Percentiles rank a stretch among this genome's conserved stretches.
These are phyloP conservation scores for Entelexis paramagnoliae DNA, from an alignment of 1,139 yeast genomes.

Conservation along the genomic window DNA sequence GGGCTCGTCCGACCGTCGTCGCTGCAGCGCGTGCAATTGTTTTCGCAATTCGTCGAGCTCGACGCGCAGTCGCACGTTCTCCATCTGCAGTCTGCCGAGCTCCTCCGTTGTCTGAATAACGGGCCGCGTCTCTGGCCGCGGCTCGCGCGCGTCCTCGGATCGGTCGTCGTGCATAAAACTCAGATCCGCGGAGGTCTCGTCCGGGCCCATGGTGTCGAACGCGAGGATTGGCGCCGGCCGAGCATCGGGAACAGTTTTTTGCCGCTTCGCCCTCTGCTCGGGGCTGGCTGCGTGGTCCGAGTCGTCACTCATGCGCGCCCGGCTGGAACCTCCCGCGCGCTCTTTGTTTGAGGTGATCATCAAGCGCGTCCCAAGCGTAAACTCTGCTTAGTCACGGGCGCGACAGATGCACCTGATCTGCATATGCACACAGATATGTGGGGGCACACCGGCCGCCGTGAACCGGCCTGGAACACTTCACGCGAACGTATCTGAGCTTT, in stretches of 20 bases:
- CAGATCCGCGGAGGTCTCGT: background rate
- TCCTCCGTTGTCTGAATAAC: constrained; percentile 1
- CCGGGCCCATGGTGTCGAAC: constrained; percentile 6
- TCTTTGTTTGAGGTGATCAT: constrained; percentile 7
- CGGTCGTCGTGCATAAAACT: background rate
- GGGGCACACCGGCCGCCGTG: too few species aligned
- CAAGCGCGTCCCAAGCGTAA: background rate
- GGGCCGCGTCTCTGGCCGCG: background rate
- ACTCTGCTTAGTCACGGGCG: background rate
- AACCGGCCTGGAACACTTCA: too few species aligned
- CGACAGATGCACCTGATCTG: background rate
- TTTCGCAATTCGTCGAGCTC: constrained; percentile 4
- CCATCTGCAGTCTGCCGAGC: background rate
- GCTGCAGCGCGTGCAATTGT: background rate
- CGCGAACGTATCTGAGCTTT: too few species aligned
- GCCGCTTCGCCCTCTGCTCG: background rate
- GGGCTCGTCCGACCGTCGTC: background rate
- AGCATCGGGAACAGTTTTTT: background rate
- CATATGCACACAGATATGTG: constrained; percentile 3
- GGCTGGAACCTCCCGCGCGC: constrained; percentile 6
- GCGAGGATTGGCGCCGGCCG: background rate
- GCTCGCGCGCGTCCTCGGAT: background rate
- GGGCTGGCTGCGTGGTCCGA: constrained; percentile 5
- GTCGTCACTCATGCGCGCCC: constrained; percentile 5
- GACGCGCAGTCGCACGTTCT: constrained; percentile 1